A percentile compares a stretch with the other conserved stretches of the same genome.
These are phyloP conservation scores for Trametopsis cervina DNA, from an alignment of 768 basidiomycete species.

Conservation along the genomic window DNA sequence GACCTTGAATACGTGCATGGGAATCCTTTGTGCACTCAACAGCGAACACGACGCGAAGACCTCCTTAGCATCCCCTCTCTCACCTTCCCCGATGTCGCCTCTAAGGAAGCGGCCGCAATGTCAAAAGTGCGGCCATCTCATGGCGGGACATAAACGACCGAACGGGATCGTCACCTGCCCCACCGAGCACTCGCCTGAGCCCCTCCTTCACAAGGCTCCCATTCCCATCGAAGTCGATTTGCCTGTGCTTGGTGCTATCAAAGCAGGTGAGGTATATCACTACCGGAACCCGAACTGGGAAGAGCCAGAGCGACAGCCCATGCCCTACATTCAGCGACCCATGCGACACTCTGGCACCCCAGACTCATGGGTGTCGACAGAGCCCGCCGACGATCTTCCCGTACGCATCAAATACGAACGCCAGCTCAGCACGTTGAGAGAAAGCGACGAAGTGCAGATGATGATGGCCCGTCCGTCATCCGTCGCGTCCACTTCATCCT, in stretches of 20 bases:
- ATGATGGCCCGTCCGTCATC: neutral
- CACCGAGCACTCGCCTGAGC: neutral
- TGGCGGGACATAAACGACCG: constrained; percentile 34
- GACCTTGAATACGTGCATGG: neutral
- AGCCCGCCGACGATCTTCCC: constrained; percentile 14
- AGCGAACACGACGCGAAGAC: neutral
- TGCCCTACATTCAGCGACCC: neutral
- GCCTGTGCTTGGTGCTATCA: constrained; percentile 12
- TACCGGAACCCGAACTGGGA: constrained; percentile 30
- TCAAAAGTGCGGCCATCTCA: constrained; percentile 27
- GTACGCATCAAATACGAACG: constrained; percentile 7
- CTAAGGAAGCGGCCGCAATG: constrained; percentile 28
- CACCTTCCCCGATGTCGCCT: constrained; percentile 9
- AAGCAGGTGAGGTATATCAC: constrained; percentile 19
- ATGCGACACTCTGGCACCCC: constrained; percentile 8
- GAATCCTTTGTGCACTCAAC: neutral
- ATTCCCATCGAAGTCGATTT: constrained; percentile 3
- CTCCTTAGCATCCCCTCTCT: neutral
- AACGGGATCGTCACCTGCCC: constrained; percentile 27
- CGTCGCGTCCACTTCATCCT: constrained; percentile 2
- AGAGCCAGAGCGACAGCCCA: constrained; percentile 6
- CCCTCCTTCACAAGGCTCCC: constrained; percentile 1
- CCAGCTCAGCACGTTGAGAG: neutral
- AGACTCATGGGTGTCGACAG: constrained; percentile 20
- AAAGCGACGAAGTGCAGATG: neutral